phyloP scores from a whole-genome alignment of 1,139 yeast species.

The Wickerhamomyces sp. region DNA sequence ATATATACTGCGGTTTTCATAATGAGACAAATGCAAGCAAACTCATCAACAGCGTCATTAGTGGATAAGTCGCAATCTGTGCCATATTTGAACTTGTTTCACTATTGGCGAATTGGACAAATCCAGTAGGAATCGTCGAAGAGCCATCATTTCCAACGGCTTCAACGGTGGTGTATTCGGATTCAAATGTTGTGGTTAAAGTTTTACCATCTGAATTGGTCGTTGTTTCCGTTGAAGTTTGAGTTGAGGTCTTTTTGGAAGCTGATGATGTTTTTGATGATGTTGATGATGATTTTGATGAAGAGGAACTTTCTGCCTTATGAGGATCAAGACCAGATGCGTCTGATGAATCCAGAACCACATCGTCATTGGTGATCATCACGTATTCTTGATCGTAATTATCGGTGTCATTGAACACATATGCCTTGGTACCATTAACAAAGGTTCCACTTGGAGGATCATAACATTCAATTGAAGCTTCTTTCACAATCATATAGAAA shows the following conservation, averaged over 20 bases:
- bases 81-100: too few relatives aligned
- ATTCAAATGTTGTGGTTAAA: neutral
- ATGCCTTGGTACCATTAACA: constrained; percentile 48
- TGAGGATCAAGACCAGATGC: constrained; percentile 65
- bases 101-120: neutral
- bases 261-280: neutral
- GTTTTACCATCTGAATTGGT: neutral
- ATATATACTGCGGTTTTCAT: too few relatives aligned
- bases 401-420: constrained; percentile 45
- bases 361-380: constrained; percentile 52
- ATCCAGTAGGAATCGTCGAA: neutral
- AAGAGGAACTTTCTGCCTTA: constrained; percentile 20
- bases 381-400: constrained; percentile 43
- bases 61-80: too few relatives aligned
- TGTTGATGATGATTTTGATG: constrained; percentile 5
- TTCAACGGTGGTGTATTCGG: neutral
- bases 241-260: neutral
- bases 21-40: too few relatives aligned
- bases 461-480: constrained; percentile 59
- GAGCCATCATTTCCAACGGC: neutral
- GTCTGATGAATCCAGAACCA: constrained; percentile 52
- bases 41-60: too few relatives aligned
- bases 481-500: constrained; percentile 61
- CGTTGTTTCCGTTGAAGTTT: neutral
- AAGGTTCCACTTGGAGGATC: constrained; percentile 54